phyloP scores from a whole-genome alignment of 1,139 yeast genomes.

The Hansenula lynferdii region DNA sequence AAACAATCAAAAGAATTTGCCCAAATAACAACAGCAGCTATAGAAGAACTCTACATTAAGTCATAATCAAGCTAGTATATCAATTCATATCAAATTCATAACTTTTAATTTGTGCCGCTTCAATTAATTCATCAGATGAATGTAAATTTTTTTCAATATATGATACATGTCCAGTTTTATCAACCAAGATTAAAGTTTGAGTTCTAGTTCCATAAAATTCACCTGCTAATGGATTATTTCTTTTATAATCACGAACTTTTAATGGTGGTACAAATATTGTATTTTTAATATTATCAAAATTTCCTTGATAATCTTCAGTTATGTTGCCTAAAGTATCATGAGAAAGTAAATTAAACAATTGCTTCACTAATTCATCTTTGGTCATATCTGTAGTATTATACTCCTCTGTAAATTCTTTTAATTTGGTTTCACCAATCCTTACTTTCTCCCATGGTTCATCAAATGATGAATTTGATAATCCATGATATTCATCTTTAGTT shows the following conservation, averaged over 20 bases:
- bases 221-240: conserved; percentile 35
- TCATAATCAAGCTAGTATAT: not conserved
- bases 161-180: conserved; percentile 20
- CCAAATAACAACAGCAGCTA: conserved; percentile 31
- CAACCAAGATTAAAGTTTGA: conserved; percentile 69
- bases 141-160: conserved; percentile 32
- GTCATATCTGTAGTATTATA: conserved; percentile 24
- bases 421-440: conserved; percentile 39
- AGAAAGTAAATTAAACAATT: conserved; percentile 51
- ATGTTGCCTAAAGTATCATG: conserved; percentile 30
- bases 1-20: conserved; percentile 50
- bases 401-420: conserved; percentile 35
- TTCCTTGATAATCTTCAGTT: conserved; percentile 17
- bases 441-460: conserved; percentile 75
- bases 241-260: conserved; percentile 27
- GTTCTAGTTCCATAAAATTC: conserved; percentile 84
- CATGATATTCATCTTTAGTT: conserved; percentile 34
- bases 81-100: conserved; percentile 8
- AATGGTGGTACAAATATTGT: conserved; percentile 73
- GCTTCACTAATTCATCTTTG: conserved; percentile 42
- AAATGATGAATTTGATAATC: conserved; percentile 60
- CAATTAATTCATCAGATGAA: conserved; percentile 26
- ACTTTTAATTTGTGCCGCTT: conserved; percentile 12
- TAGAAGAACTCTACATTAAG: conserved; percentile 2
- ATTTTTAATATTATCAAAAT: conserved; percentile 42